A percentile compares a stretch with the other conserved stretches of the same genome.
phyloP scores from a whole-genome alignment of 2,329 filamentous ascomycete genomes.

The Penicillium sp. region DNA sequence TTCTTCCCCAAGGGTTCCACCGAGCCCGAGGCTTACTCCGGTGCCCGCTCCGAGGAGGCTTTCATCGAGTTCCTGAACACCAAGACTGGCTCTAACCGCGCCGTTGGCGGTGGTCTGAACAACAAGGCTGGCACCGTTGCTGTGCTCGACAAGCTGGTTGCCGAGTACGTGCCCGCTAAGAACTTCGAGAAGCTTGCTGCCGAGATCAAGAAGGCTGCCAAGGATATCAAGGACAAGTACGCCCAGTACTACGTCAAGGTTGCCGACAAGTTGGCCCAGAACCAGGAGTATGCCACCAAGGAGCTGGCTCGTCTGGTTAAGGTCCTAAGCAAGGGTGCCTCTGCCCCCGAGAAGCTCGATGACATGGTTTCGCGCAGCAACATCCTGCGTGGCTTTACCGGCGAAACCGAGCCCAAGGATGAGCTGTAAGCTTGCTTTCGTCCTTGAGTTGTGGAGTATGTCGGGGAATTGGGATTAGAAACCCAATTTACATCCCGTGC shows the following conservation, averaged over 20 bases:
- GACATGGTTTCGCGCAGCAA: conserved; percentile 87
- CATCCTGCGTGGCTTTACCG: conserved; percentile 78
- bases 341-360: conserved; percentile 85
- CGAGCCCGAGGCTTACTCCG: conserved; percentile 72
- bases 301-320: conserved; percentile 80
- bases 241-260: conserved; percentile 94
- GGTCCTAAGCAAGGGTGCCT: conserved; percentile 82
- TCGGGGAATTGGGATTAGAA: background rate
- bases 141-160: conserved; percentile 75
- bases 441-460: background rate
- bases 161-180: conserved; percentile 69
- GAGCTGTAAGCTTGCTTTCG: conserved; percentile 64
- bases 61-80: conserved; percentile 84
- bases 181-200: conserved; percentile 69
- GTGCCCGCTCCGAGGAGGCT: conserved; percentile 76
- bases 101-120: conserved; percentile 79
- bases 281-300: conserved; percentile 80
- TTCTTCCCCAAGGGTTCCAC: conserved; percentile 89
- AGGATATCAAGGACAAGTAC: conserved; percentile 76
- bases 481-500: background rate
- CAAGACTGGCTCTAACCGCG: conserved; percentile 85
- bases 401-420: conserved; percentile 68
- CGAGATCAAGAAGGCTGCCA: conserved; percentile 75
- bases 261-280: conserved; percentile 80
- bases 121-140: conserved; percentile 80